These are phyloP conservation scores for Omphalotus guepiniiformis DNA, from an alignment of 768 basidiomycete species.

Conservation along the genomic window DNA sequence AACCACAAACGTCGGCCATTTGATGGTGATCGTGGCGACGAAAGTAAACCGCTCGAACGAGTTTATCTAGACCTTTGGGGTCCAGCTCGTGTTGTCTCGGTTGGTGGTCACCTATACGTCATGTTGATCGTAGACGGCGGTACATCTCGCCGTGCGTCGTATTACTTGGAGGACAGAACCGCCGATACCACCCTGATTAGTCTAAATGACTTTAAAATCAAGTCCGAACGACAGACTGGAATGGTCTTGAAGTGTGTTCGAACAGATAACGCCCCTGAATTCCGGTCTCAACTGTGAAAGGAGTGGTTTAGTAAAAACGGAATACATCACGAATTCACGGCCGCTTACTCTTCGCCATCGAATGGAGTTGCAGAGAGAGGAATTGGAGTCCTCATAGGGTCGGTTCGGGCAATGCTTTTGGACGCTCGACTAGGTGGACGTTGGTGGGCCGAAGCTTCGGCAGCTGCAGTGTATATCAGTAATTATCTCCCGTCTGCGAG, in stretches of 20 bases:
- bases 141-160: neutral
- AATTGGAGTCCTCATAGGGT: neutral
- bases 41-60: neutral
- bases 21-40: neutral
- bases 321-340: neutral
- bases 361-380: constrained; percentile 9
- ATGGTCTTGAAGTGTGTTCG: constrained; percentile 1
- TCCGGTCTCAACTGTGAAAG: constrained; percentile 9
- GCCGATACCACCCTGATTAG: neutral
- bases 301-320: constrained; percentile 2
- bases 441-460: constrained; percentile 10
- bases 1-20: constrained; percentile 1
- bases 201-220: neutral
- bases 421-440: constrained; percentile 3
- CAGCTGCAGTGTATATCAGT: neutral
- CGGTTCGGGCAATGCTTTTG: constrained; percentile 7
- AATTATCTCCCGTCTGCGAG: neutral
- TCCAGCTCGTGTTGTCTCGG: neutral
- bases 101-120: constrained; percentile 2
- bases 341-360: constrained; percentile 1
- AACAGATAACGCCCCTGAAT: constrained; percentile 23
- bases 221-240: neutral
- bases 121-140: constrained; percentile 7
- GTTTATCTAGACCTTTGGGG: constrained; percentile 14
- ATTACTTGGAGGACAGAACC: constrained; percentile 7